Evolutionary conservation across 768 basidiomycete species (phyloP), one percentile per base, ranked within the genome.

Genomic region (Psilocybe azurescens): DNA sequence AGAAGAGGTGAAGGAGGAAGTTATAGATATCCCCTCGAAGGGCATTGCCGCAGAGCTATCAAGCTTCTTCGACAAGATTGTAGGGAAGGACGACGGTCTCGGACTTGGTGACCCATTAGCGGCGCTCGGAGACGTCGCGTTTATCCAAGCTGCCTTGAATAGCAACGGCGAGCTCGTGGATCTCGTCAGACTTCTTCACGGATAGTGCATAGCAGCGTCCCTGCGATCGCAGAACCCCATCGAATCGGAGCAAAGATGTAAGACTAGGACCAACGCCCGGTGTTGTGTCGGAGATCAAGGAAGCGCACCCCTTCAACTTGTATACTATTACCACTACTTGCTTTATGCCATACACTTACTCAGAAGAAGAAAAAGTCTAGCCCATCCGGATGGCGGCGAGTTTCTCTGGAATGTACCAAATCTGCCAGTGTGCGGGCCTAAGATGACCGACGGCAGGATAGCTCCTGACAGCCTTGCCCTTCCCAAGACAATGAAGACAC

Each of bases 91-190:
- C 32, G 85, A 86, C 63, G 83, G 68, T 20, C 61, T 73, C 63
- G 71, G 68, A 4, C 53, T 88, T 18, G 91, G 90, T 13, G 81
- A 85, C 64, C 89, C 90, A 29, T 72, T 79, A 38, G 84, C 77
- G 16, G 86, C 92, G 32, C 73, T 96, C 63, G 77, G 77, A 63
- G 94, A 95, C 71, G 86, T 95, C 30, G 91, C 89, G 29, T 79
- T 94, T 67, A 89, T 96, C 61, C 81, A 96, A 76, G 93, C 90
- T 29, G 85, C 84, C 30, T 76, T 95, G 77, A 88, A 83, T 39
- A 89, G 89, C 66, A 75, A 83, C 18, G 91, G 91, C 5, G 68
- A 77, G 60, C 71, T 83, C 39, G 80, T 94, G 2, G 85, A 90
- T 72, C 74, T 94, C 52, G 69, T 71, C 56, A 78, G 77, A 60